Percentiles rank a stretch among this genome's conserved stretches.
phyloP scores from a whole-genome alignment of 1,284 basidiomycete species.

The Ceratobasidium sp. region DNA sequence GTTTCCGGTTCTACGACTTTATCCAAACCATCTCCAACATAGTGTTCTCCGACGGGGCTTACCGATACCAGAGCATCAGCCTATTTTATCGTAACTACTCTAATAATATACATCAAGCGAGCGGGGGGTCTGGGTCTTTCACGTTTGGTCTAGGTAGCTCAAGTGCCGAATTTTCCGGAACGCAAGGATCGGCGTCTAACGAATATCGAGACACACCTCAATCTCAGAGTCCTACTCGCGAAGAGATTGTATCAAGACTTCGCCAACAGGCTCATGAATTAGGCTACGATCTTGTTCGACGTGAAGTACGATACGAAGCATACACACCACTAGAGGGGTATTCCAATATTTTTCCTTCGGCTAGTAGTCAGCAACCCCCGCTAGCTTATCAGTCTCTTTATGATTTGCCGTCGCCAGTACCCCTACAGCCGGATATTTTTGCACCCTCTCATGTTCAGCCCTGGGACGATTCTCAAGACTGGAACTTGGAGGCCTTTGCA shows the following conservation, averaged over 20 bases:
- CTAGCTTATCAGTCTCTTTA: background rate
- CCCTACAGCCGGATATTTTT: background rate
- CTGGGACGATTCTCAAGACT: background rate
- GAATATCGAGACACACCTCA: background rate
- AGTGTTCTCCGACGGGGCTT: background rate
- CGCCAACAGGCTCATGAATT: background rate
- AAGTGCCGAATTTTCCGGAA: background rate
- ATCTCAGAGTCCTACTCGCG: background rate
- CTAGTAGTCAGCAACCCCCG: background rate
- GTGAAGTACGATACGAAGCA: background rate
- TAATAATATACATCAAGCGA: background rate
- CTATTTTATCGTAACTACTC: background rate
- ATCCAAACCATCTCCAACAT: background rate
- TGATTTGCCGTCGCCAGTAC: background rate
- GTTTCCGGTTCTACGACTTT: background rate
- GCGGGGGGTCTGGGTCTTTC: background rate
- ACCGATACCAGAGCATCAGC: background rate
- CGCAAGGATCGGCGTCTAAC: background rate
- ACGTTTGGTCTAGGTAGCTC: background rate
- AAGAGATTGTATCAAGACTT: background rate
- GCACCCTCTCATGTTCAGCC: background rate
- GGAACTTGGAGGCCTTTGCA: background rate
- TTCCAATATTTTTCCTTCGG: background rate
- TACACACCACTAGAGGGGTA: background rate
- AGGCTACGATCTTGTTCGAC: background rate